phyloP scores from a whole-genome alignment of 305 asterid species.

The Solanum hybrid region DNA sequence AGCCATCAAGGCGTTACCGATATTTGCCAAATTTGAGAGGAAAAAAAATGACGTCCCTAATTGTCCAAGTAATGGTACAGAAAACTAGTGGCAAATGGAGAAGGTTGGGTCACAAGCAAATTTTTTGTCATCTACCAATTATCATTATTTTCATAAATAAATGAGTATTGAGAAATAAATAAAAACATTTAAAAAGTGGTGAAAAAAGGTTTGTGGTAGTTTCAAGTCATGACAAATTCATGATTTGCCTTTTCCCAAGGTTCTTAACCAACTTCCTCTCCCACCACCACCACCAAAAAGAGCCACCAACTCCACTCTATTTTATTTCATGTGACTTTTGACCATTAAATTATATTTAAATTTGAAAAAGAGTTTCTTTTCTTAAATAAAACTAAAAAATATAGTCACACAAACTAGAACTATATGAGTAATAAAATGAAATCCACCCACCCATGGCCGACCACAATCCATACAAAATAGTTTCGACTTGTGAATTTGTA shows the following conservation, averaged over 20 bases:
- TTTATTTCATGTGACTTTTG: background rate
- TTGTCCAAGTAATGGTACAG: background rate
- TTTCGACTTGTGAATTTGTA: background rate
- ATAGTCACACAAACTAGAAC: background rate
- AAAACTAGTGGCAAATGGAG: background rate
- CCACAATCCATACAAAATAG: background rate
- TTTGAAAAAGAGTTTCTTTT: background rate
- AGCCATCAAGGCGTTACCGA: conserved; percentile 1
- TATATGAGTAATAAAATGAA: background rate
- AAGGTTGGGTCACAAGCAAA: background rate
- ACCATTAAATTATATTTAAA: background rate
- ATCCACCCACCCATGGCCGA: background rate
- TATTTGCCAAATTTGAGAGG: background rate
- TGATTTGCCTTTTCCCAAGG: background rate
- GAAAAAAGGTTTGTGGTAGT: background rate
- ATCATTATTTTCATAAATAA: background rate
- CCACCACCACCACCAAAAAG: background rate
- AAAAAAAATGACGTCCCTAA: background rate
- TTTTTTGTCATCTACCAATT: background rate
- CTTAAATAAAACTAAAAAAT: background rate
- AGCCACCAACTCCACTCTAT: background rate
- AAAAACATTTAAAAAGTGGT: background rate
- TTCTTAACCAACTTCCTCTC: background rate
- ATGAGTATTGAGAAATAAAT: background rate
- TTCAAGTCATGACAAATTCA: background rate